Base-by-base conservation (phyloP, 2,329 filamentous ascomycete genomes). In the Dryadomyces sulphureus region DNA sequence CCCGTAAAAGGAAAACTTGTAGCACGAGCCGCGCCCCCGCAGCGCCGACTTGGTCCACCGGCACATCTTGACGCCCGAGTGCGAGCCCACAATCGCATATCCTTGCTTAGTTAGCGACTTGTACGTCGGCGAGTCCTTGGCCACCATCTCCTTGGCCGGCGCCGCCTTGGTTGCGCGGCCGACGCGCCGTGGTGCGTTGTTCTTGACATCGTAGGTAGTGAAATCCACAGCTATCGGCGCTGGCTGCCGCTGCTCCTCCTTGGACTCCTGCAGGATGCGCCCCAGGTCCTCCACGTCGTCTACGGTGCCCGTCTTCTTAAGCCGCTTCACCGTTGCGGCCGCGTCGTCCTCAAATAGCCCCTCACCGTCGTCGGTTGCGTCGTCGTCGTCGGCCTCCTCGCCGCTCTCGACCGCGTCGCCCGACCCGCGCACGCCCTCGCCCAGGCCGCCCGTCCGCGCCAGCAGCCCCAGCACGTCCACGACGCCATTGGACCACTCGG, bases 31-130 rank as follows among this genome's bases (percentile, higher is more conserved):
- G 36, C 90, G 81, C 12, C 90, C 90, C 35, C 90, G 84, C 1
- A 96, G 78, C 9, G 90, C 90, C 1, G 89, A 95, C 65, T 98
- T 98, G 9, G 92, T 96, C 90, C 90, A 98, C 27, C 92, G 85
- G 60, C 90, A 98, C 56, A 95, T 94, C 64, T 96, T 96, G 53
- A 96, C 90, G 25, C 90, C 90, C 0, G 87, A 94, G 65, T 96
- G 92, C 0, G 86, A 90, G 45, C 92, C 92, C 34, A 98, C 84
- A 48, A 96, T 95, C 1, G 84, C 81, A 61, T 96, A 96, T 22
- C 90, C 90, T 69, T 98, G 90, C 61, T 96, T 98, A 1, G 90
- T 96, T 38, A 96, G 75, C 17, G 90, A 77, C 12, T 79, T 73
- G 57, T 94, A 88, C 0, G 92, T 96, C 0, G 92, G 90, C 1